phyloP scores from a whole-genome alignment of 495 filamentous ascomycete genomes.

The Rhypophila decipiens region DNA sequence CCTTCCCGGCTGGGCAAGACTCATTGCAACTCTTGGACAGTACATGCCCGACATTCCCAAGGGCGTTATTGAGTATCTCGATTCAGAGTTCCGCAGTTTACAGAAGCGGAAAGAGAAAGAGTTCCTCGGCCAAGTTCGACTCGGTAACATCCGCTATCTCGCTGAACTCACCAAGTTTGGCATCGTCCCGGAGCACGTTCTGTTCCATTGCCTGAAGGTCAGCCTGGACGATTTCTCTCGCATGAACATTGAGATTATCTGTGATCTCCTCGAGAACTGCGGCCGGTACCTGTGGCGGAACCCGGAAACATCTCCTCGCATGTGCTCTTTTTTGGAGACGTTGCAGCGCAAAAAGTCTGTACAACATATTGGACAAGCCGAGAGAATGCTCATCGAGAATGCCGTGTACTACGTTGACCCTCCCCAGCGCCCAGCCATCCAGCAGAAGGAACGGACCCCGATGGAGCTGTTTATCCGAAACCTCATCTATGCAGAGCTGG shows the following conservation, averaged over 20 bases:
- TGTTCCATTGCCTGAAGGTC: slow-evolving; percentile 97
- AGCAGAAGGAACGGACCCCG: slow-evolving; percentile 91
- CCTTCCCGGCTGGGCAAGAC: slow-evolving; percentile 82
- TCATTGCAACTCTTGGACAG: slow-evolving; percentile 87
- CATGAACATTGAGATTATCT: slow-evolving; percentile 98
- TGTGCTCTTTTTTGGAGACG: slow-evolving; percentile 90
- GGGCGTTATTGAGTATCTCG: slow-evolving; percentile 86
- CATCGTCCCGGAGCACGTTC: slow-evolving; percentile 95
- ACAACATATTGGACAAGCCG: slow-evolving; percentile 90
- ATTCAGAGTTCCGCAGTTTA: slow-evolving; percentile 94
- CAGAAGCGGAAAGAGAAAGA: slow-evolving; percentile 99
- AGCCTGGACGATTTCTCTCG: slow-evolving; percentile 95
- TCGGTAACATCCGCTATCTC: slow-evolving; percentile 92
- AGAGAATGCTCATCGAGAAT: slow-evolving; percentile 97
- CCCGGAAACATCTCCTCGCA: slow-evolving; percentile 85
- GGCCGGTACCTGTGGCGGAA: slow-evolving; percentile 91
- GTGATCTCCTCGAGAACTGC: slow-evolving; percentile 94
- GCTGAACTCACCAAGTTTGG: slow-evolving; percentile 98
- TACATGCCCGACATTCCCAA: slow-evolving; percentile 92
- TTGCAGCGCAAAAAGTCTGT: slow-evolving; percentile 92
- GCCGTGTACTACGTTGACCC: slow-evolving; percentile 98
- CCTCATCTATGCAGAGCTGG: slow-evolving; percentile 87
- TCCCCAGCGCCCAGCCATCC: slow-evolving; percentile 84
- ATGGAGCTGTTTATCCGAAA: slow-evolving; percentile 89
- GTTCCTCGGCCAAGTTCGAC: slow-evolving; percentile 87